Base-by-base conservation (phyloP, 352 stramenopile genomes). In the Globisporangium cederbergense region DNA sequence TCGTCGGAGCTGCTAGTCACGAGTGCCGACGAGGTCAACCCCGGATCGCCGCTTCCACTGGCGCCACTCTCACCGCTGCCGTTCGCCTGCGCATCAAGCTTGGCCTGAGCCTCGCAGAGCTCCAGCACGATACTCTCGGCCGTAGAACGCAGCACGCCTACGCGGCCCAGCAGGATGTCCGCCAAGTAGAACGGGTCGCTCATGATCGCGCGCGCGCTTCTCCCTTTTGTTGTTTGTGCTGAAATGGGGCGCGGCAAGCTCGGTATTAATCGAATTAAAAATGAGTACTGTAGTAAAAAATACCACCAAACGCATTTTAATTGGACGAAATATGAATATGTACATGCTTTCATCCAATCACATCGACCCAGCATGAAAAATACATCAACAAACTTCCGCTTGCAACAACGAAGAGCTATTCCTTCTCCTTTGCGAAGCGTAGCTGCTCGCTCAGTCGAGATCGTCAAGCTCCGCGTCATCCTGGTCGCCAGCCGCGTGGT, bases 171-270 rank as follows among this genome's bases (percentile, higher is more conserved):
- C 34, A 95, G 68, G 71, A 95, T 95, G 64, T 95, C 86, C 8
- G 86, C 86, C 36, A 95, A 74, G 62, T 93, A 93, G 74, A 95
- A 93, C 62, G 86, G 86, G 62, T 95, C 86, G 71, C 86, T 92
- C 86, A 95, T 95, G 43, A 16, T 49, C 16, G 22, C 16, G 22
- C 51, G 34, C 51, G 34, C 56, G 34, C 50, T 67, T 42, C 43
- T 42, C 14, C 50, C 9, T 30, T 49, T 58, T 42, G 10, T 42
- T 20, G 45, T 18, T 25, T 34, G 30, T 49, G 40, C 14, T 46
- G 13, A 13, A 45, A 57, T 38, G 28, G 6, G 43, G 43, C 43
- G 16, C 40, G 16, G 18, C 3, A 49, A 22, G 4, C 22, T 62
- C 57, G 45, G 42, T 54, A 28, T 42, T 50, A 40, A 42, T 22